Evolutionary conservation across 371 early-diverging fungal species (phyloP).

Genomic region (Sanchytrium tribonematis): DNA sequence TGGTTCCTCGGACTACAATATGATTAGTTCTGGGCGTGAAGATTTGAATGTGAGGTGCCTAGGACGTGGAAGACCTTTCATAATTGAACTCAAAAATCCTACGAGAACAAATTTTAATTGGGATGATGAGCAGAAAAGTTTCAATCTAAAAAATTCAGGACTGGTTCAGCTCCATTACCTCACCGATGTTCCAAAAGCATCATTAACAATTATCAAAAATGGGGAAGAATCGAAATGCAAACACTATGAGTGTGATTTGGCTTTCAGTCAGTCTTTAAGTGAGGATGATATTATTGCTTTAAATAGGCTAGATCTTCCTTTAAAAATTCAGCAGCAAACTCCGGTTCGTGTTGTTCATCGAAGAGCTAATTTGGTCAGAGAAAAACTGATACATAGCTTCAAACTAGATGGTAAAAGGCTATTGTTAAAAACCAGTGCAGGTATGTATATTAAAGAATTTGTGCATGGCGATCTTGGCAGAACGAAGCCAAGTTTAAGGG

Average conservation of each 20-base stretch:
- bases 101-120: slow-evolving; percentile 8
- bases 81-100: slow-evolving; percentile 59
- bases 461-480: slow-evolving; percentile 82
- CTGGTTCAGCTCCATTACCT: slow-evolving; percentile 12
- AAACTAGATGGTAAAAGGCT: slow-evolving; percentile 7
- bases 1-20: slow-evolving; percentile 25
- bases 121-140: not conserved
- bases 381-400: slow-evolving; percentile 22
- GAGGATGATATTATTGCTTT: slow-evolving; percentile 4
- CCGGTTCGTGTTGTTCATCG: slow-evolving; percentile 65
- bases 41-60: slow-evolving; percentile 91
- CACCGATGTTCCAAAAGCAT: slow-evolving; percentile 14
- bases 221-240: slow-evolving; percentile 59
- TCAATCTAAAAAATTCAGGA: slow-evolving; percentile 6
- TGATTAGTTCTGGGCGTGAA: slow-evolving; percentile 74
- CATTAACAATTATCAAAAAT: slow-evolving; percentile 41
- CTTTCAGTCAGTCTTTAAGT: slow-evolving; percentile 6
- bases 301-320: slow-evolving; percentile 5
- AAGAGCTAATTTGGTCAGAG: slow-evolving; percentile 38
- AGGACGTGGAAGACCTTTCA: slow-evolving; percentile 77
- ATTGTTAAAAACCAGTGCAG: slow-evolving; percentile 54
- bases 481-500: slow-evolving; percentile 49
- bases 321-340: slow-evolving; percentile 53
- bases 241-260: slow-evolving; percentile 25
- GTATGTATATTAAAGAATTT: slow-evolving; percentile 96